Evolutionary conservation across 2,329 filamentous ascomycete species (phyloP), one percentile per base, ranked within the genome.

Genomic region (Sporothrix euskadiensis): DNA sequence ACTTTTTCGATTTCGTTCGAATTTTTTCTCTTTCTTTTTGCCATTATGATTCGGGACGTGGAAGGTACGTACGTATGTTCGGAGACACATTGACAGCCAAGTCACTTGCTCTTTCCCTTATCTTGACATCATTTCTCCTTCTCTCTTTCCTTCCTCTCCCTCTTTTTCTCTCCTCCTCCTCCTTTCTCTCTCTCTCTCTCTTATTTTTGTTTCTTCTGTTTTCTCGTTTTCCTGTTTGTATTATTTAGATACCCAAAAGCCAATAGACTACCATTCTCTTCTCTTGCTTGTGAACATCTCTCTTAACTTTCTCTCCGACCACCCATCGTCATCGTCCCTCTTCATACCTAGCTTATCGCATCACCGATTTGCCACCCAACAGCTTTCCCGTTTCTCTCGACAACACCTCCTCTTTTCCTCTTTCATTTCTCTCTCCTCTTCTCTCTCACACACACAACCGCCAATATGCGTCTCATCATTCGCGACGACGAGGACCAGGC

Each of bases 391-490:
- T 16, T 35, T 49, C 30, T 16, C n/a, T 41, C 14, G 16, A 54
- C 26, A 19, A 49, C 12, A 35, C 66, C 5, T 30, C 30, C 30
- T 61, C 57, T 22, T 19, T n/a, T 26, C n/a, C 22, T 14, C 30
- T 44, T 16, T 63, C 35, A 41, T n/a, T 19, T 12, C 8, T 6
- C 44, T 30, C n/a, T n/a, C 39, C 22, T 5, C 14, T 5, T n/a
- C 57, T 19, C 57, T 19, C 4, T n/a, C 19, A 9, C 26, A 16
- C 56, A 12, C 32, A 10, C 32, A 12, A 44, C 26, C 49, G 32
- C 63, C 78, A 79, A 74, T 74, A 93, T 91, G 91, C 88, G 91
- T 82, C 88, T 93, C 78, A 92, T 93, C 80, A 89, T 93, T 78
- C 86, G 90, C 79, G 88, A 92, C 78, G 85, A 91, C 77, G 85